Conservation (phyloP, 371 early-diverging fungal species). For the Mucor saturninus region DNA sequence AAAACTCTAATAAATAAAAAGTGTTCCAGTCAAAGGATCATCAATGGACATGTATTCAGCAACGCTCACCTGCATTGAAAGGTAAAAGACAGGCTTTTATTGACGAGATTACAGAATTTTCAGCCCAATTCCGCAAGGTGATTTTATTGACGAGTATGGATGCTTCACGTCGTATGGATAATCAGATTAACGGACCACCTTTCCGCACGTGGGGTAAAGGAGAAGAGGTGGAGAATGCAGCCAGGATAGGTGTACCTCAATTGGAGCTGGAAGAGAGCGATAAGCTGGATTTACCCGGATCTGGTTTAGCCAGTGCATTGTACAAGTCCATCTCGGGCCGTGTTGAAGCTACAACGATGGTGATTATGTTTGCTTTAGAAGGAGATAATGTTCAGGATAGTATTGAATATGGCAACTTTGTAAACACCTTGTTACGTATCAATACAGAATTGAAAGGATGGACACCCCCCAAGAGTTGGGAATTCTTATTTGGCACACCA, state of each 20-base stretch:
- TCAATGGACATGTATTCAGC: slow-evolving; percentile 62
- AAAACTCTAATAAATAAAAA: neutral
- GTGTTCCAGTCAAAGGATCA: slow-evolving; percentile 63
- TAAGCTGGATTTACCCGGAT: slow-evolving; percentile 52
- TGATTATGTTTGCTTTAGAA: slow-evolving; percentile 74
- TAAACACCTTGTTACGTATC: slow-evolving; percentile 50
- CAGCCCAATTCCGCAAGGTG: slow-evolving; percentile 58
- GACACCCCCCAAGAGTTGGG: slow-evolving; percentile 75
- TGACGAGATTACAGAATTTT: slow-evolving; percentile 56
- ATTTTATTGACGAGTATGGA: slow-evolving; percentile 74
- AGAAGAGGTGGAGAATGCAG: slow-evolving; percentile 15
- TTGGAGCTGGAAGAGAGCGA: slow-evolving; percentile 34
- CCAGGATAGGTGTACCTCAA: slow-evolving; percentile 29
- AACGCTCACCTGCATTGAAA: slow-evolving; percentile 59
- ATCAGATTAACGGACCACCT: slow-evolving; percentile 56
- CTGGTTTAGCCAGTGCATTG: slow-evolving; percentile 57
- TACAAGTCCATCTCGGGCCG: slow-evolving; percentile 29
- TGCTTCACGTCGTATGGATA: slow-evolving; percentile 68
- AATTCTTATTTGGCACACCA: slow-evolving; percentile 59
- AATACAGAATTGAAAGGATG: slow-evolving; percentile 32
- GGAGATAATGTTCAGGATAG: slow-evolving; percentile 79
- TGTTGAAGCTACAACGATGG: slow-evolving; percentile 43
- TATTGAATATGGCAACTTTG: slow-evolving; percentile 62
- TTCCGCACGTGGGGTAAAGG: slow-evolving; percentile 32
- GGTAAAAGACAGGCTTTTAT: slow-evolving; percentile 38